phyloP scores from a whole-genome alignment of 495 filamentous ascomycete genomes.

The Penicillium ucsense region DNA sequence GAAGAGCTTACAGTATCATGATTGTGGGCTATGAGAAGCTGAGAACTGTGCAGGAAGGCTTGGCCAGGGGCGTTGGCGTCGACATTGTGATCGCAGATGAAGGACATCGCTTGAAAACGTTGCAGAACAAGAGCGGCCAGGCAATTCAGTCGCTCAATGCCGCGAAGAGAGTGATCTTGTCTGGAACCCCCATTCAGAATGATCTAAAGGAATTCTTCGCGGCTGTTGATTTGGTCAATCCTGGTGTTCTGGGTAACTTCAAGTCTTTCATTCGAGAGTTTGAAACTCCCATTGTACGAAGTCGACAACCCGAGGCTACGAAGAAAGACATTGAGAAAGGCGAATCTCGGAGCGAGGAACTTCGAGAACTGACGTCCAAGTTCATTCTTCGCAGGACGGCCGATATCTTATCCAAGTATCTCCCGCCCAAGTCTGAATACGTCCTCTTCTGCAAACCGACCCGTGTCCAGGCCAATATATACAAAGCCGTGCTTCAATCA shows the following conservation, averaged over 20 bases:
- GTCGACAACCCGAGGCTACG: slow-evolving; percentile 61
- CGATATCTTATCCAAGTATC: slow-evolving; percentile 60
- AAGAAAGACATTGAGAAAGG: slow-evolving; percentile 63
- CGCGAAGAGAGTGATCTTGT: slow-evolving; percentile 56
- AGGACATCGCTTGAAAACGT: slow-evolving; percentile 72
- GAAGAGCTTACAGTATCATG: slow-evolving; percentile 68
- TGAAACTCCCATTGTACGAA: slow-evolving; percentile 62
- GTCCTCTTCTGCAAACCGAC: slow-evolving; percentile 70
- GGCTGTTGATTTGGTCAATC: slow-evolving; percentile 75
- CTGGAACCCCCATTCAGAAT: slow-evolving; percentile 73
- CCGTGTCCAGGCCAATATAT: slow-evolving; percentile 55
- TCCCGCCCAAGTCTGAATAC: slow-evolving; percentile 72
- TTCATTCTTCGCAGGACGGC: slow-evolving; percentile 75
- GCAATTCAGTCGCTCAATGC: slow-evolving; percentile 68
- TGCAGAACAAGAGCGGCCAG: slow-evolving; percentile 69
- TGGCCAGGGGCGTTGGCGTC: slow-evolving; percentile 52
- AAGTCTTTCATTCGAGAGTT: slow-evolving; percentile 64
- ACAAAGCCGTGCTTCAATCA: slow-evolving; percentile 60
- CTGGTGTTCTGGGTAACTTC: slow-evolving; percentile 58
- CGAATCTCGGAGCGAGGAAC: slow-evolving; percentile 57
- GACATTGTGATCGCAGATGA: slow-evolving; percentile 79
- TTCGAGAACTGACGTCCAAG: slow-evolving; percentile 54
- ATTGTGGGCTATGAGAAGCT: slow-evolving; percentile 79
- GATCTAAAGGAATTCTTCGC: slow-evolving; percentile 71
- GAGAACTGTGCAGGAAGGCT: slow-evolving; percentile 55